Base-by-base conservation (phyloP, 768 basidiomycete genomes). In the Sistotremastrum suecicum region DNA sequence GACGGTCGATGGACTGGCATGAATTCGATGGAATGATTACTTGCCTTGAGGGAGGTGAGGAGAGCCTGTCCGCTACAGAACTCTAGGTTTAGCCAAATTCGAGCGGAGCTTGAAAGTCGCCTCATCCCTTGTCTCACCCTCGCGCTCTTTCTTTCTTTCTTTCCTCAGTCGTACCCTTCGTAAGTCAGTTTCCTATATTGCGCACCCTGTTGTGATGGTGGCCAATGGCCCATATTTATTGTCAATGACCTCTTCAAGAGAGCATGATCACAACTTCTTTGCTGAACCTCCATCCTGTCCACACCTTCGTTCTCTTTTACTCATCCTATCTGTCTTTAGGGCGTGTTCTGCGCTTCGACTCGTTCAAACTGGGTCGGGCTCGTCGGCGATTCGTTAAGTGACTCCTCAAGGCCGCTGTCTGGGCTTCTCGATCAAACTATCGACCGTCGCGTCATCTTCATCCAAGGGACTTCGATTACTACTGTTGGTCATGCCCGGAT, bases 1-100 rank as follows among this genome's bases (percentile, higher is more conserved):
- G 39, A 42, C 29, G 12, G 46, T 36, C 12, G 51, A 37, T 31
- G 33, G 39, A 29, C 20, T 43, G n/a, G 10, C 10, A 10, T 39
- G 31, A 56, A 58, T 62, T 63, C 61, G 67, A 54, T 60, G 39
- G 48, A 45, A 57, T 54, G 52, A 60, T 53, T 60, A 77, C 78
- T 78, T 60, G 79, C 80, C 75, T 81, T 80, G 77, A 78, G 69
- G 72, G 64, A 66, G 64, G 58, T 62, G 36, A 34, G 39, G 41
- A 48, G 47, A 29, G 43, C 8, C 46, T 34, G 29, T 12, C 34
- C 37, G 29, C 34, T 6, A 35, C n/a, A 34, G 5, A 31, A 31
- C 20, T 20, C 20, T 20, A 20, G 20, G 20, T 20, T 20, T 20
- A 20, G 20, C 20, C 20, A n/a, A 41, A 31, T 42, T 34, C 29